Evolutionary conservation across 768 basidiomycete species (phyloP), one percentile per base, ranked within the genome.

Genomic region (Leccinum variicolor): DNA sequence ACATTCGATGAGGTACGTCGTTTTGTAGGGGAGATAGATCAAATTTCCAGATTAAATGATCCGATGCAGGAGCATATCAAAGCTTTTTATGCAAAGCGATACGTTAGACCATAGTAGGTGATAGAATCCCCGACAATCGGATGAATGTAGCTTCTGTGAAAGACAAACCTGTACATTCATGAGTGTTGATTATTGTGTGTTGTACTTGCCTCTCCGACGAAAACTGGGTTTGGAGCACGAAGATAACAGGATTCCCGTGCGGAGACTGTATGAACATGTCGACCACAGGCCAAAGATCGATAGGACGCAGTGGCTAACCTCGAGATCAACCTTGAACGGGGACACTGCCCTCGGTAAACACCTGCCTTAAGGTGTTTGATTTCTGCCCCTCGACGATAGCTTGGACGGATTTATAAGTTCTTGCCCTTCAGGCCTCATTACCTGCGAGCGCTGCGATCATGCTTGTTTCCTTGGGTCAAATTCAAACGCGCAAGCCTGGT

Each of bases 1-100:
- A 87, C 84, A 0, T 87, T 82, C 55, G 71, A 83, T 56, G 70
- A 73, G 69, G 85, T 84, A 63, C n/a, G 80, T 73, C 5, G 7
- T 13, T 13, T 21, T 31, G 0, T 28, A 3, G 13, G 23, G n/a
- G 26, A 4, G 19, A 19, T 23, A 21, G 31, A 3, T 19, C 15
- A 1, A 21, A 3, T 23, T 25, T 11, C 21, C 17, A n/a, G 26
- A 15, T 19, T 57, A 9, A 51, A 48, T 7, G 4, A 21, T 23
- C 19, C 23, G 19, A 13, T 17, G 2, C 46, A 68, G 67, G 68
- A 69, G 6, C 25, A 52, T 13, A 1, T 65, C 29, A 61, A 52
- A n/a, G 26, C 0, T 10, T 0, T 8, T 3, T 64, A 57, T 39
- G 34, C 17, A 19, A 60, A 21, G n/a, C 46, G 53, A 6, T 59